These are phyloP conservation scores for Panaeolus cyanescens DNA, from an alignment of 768 basidiomycete species.

Conservation along the genomic window DNA sequence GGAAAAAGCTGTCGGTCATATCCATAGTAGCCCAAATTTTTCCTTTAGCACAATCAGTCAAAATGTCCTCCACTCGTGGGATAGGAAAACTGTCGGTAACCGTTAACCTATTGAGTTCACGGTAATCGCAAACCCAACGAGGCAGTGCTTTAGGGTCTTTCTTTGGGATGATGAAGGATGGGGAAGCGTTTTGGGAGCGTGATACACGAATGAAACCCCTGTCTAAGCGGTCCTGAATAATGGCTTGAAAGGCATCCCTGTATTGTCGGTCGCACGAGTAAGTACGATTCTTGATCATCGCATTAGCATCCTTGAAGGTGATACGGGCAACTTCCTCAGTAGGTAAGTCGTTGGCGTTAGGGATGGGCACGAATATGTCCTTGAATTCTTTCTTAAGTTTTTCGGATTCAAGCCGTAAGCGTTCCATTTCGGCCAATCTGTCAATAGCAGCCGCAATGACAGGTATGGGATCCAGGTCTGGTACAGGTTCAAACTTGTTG, in stretches of 20 bases:
- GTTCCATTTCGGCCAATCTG: too few species aligned
- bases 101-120: conserved; percentile 26
- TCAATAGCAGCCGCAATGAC: neutral
- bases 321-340: conserved; percentile 12
- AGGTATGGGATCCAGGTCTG: neutral
- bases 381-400: too few species aligned
- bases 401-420: too few species aligned
- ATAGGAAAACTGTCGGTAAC: conserved; percentile 21
- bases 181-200: conserved; percentile 28
- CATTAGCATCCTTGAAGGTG: conserved; percentile 24
- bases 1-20: conserved; percentile 37
- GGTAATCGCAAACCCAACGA: conserved; percentile 35
- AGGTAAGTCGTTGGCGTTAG: conserved; percentile 12
- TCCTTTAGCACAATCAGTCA: conserved; percentile 19
- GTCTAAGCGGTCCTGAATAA: too few species aligned
- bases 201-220: conserved; percentile 32
- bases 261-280: too few species aligned
- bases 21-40: conserved; percentile 36
- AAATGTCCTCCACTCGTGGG: conserved; percentile 20
- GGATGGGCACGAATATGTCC: conserved; percentile 16
- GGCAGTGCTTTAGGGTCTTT: conserved; percentile 25
- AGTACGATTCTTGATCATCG: too few species aligned
- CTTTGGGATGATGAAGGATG: conserved; percentile 38
- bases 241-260: too few species aligned
- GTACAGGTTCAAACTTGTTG: neutral